Evolutionary conservation across 495 filamentous ascomycete genomes (phyloP).

Genomic region (Aspergillus biplanus): DNA sequence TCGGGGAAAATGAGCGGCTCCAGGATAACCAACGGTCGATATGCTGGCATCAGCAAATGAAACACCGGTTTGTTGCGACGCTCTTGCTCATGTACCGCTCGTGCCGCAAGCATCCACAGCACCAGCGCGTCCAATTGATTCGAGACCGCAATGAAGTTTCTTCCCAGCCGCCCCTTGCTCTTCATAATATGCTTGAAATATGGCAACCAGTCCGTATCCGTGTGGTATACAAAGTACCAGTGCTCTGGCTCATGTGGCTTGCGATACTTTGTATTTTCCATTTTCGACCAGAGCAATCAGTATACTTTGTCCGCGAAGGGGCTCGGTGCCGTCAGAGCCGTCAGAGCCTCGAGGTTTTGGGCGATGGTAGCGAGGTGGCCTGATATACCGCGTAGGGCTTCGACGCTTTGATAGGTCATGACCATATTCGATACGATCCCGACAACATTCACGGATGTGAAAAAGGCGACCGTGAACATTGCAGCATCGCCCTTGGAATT

Average conservation of each 20-base stretch:
- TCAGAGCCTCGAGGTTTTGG: neutral
- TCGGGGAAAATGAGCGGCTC: conserved; percentile 9
- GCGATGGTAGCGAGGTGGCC: neutral
- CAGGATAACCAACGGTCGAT: conserved; percentile 11
- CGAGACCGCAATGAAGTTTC: conserved; percentile 11
- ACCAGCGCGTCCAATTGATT: conserved; percentile 12
- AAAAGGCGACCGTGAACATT: neutral
- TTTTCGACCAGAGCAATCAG: conserved; percentile 12
- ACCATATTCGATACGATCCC: conserved; percentile 4
- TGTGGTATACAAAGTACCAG: conserved; percentile 18
- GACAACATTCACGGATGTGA: neutral
- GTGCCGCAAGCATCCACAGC: neutral
- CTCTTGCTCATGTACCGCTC: neutral
- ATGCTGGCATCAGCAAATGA: conserved; percentile 11
- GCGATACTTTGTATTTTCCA: conserved; percentile 4
- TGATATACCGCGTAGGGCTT: conserved; percentile 3
- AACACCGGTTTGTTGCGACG: neutral
- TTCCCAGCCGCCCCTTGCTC: conserved; percentile 2
- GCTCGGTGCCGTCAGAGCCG: neutral
- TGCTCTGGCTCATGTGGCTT: neutral
- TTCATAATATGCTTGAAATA: conserved; percentile 11
- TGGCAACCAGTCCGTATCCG: conserved; percentile 15
- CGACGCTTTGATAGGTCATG: conserved; percentile 9
- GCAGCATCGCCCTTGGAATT: neutral
- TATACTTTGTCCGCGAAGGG: conserved; percentile 14